Conservation (phyloP, 2,329 filamentous ascomycete species). For the Sclerotinia subarctica region DNA sequence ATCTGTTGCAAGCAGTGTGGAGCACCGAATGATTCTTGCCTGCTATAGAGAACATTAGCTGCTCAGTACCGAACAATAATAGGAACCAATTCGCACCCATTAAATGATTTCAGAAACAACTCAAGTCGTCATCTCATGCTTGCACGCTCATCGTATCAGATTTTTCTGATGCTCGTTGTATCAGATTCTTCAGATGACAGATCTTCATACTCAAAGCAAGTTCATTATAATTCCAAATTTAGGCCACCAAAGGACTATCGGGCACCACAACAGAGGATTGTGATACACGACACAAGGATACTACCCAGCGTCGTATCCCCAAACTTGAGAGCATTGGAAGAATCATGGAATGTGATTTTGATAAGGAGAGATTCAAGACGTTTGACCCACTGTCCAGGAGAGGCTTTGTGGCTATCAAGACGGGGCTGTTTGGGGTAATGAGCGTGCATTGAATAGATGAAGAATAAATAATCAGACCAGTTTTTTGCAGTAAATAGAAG, state of each 20-base stretch:
- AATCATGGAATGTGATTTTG: neutral
- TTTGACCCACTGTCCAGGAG: constrained; percentile 1
- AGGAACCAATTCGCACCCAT: neutral
- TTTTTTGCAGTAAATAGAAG: neutral
- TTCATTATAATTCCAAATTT: neutral
- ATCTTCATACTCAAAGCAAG: constrained; percentile 1
- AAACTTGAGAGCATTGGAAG: neutral
- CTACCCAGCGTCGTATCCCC: neutral
- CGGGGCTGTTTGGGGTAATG: neutral
- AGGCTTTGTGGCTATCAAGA: neutral
- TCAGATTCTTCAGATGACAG: constrained; percentile 11
- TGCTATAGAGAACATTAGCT: neutral
- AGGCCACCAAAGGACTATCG: neutral
- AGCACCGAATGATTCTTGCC: neutral
- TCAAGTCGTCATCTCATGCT: constrained; percentile 2
- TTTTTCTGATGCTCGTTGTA: constrained; percentile 3
- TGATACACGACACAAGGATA: constrained; percentile 7
- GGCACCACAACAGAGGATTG: neutral
- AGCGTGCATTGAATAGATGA: constrained; percentile 4
- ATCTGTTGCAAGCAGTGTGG: constrained; percentile 13
- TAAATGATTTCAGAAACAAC: neutral
- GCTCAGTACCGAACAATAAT: neutral
- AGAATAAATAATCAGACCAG: neutral
- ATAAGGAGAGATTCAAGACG: neutral
- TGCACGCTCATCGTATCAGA: constrained; percentile 4